Conservation (phyloP, 768 basidiomycete species). For the Calocybe indica region DNA sequence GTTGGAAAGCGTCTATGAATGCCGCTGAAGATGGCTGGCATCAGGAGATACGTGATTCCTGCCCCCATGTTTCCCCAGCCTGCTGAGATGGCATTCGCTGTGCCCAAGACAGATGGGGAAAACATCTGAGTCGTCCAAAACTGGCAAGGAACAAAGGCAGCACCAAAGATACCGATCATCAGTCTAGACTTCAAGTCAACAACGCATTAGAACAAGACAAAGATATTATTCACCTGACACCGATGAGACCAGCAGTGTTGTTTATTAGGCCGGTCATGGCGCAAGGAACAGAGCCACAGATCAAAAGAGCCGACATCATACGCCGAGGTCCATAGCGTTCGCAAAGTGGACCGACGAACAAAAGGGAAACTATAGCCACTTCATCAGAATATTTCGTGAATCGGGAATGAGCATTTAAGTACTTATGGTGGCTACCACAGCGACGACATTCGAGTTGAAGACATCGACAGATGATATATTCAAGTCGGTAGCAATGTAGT, state of each 20-base stretch:
- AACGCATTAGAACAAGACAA: conserved; percentile 20
- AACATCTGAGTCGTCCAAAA: conserved; percentile 59
- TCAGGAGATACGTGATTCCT: conserved; percentile 22
- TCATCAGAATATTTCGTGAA: too few species aligned
- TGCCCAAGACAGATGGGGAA: conserved; percentile 37
- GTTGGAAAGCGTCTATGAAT: conserved; percentile 29
- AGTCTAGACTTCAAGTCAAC: conserved; percentile 26
- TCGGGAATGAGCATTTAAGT: too few species aligned
- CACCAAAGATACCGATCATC: conserved; percentile 58
- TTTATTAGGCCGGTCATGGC: conserved; percentile 49
- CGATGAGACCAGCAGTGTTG: conserved; percentile 21
- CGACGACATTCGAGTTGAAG: conserved; percentile 45
- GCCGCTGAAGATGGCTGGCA: conserved; percentile 45
- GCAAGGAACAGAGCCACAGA: conserved; percentile 53
- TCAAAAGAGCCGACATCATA: conserved; percentile 47
- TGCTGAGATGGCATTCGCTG: conserved; percentile 48
- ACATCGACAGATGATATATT: conserved; percentile 41
- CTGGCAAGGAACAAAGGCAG: conserved; percentile 55
- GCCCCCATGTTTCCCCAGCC: conserved; percentile 49
- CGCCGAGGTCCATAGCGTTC: conserved; percentile 47
- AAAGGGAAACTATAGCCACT: conserved; percentile 31
- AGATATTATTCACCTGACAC: too few species aligned
- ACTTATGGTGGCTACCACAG: conserved; percentile 32
- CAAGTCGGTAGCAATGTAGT: conserved; percentile 17
- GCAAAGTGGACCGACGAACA: conserved; percentile 46